Evolutionary conservation across 305 asterid genomes (phyloP).

Genomic region (Fraxinus sp.): DNA sequence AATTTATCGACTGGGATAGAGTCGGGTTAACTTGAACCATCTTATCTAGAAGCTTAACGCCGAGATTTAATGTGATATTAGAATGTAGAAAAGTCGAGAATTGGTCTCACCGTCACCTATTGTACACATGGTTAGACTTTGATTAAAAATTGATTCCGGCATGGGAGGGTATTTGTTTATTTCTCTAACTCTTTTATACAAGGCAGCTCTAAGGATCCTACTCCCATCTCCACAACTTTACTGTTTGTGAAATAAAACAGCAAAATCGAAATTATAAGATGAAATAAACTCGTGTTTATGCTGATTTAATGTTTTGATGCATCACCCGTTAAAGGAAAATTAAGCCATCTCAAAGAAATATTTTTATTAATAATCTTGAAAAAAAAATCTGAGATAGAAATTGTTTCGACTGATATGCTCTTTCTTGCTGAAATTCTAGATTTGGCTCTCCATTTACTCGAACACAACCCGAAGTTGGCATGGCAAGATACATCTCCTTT

Average conservation of each 20-base stretch:
- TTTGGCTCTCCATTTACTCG: conserved; percentile 27
- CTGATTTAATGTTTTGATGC: background rate
- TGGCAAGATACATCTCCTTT: conserved; percentile 28
- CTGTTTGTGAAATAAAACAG: background rate
- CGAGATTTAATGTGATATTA: background rate
- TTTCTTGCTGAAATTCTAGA: conserved; percentile 13
- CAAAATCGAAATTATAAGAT: background rate
- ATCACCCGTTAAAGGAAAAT: background rate
- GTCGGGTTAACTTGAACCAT: background rate
- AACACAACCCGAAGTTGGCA: conserved; percentile 29
- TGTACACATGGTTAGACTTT: too few species aligned
- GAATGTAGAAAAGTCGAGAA: too few species aligned
- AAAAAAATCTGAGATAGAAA: background rate
- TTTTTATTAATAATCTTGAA: background rate
- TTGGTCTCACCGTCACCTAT: too few species aligned
- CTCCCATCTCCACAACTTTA: background rate
- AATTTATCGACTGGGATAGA: background rate
- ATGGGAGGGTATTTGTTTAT: too few species aligned
- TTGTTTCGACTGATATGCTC: background rate
- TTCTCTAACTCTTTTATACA: too few species aligned
- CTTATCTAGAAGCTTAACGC: background rate
- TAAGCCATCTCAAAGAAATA: background rate
- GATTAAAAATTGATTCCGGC: too few species aligned
- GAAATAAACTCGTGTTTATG: background rate
- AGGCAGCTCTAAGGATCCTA: too few species aligned